Base-by-base conservation (phyloP, 441 rosid species). In the Brassica balearica region DNA sequence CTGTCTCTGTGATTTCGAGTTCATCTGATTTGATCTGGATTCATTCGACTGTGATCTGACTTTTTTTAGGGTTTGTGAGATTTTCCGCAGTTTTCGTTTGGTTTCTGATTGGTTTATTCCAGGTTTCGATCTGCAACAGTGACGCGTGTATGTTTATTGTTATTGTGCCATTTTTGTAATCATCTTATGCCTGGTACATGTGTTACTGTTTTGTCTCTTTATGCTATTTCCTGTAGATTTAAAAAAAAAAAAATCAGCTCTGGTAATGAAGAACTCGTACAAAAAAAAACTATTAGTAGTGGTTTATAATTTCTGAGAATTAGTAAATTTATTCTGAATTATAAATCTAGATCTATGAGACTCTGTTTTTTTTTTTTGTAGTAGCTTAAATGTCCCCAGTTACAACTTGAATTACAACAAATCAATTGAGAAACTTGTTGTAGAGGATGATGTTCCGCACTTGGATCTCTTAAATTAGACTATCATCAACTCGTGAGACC, bases 1-100 rank as follows among this genome's bases (percentile, higher is more conserved):
- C n/a, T n/a, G n/a, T n/a, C n/a, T n/a, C n/a, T n/a, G n/a, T n/a
- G n/a, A n/a, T n/a, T n/a, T n/a, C n/a, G n/a, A n/a, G n/a, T n/a
- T n/a, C n/a, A n/a, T n/a, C n/a, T n/a, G n/a, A n/a, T n/a, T n/a
- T 19, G 14, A 17, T 60, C 15, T 46, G 53, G 72, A 78, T 72
- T 66, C 34, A 62, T n/a, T 25, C 27, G 60, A 60, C 69, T 79
- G 46, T 56, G 67, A 56, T 79, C 74, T 56, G 56, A 48, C 56
- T 48, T 5, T 19, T 19, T 46, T 12, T 74, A 74, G 82, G 79
- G 69, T 74, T 79, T 61, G 14, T 48, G 15, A 65, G 81, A 56
- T 77, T 10, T 2, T n/a, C 5, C n/a, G 56, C 7, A 62, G 43
- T 6, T 76, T 60, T 6, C 23, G 12, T 55, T 8, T 6, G 56